A percentile compares a stretch with the other conserved stretches of the same genome.
phyloP scores from a whole-genome alignment of 169 alveolate genomes.

The Babesia ovata region DNA sequence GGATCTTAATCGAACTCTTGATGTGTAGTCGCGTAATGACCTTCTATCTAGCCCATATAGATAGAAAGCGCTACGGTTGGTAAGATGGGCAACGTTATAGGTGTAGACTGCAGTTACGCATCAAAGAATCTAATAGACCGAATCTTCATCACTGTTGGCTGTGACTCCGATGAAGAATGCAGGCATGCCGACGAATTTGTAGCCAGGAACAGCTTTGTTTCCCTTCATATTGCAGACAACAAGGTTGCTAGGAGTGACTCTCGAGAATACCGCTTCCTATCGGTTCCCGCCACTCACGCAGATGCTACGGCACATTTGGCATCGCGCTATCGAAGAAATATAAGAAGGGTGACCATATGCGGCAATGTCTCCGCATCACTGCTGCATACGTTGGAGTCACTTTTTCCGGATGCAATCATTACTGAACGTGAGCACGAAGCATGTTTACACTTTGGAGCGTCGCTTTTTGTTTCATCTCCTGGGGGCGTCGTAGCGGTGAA shows the following conservation, averaged over 20 bases:
- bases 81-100: constrained; percentile 13
- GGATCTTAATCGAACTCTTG: too few relatives aligned
- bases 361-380: constrained; percentile 6
- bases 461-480: background rate
- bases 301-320: constrained; percentile 4
- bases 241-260: background rate
- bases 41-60: too few relatives aligned
- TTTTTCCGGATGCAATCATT: constrained; percentile 16
- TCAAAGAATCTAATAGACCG: background rate
- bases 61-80: too few relatives aligned
- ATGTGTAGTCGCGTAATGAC: too few relatives aligned
- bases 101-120: constrained; percentile 40
- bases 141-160: constrained; percentile 2
- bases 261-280: constrained; percentile 5
- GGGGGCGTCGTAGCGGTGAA: background rate
- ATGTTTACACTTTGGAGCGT: constrained; percentile 2
- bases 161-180: background rate
- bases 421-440: constrained; percentile 8
- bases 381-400: constrained; percentile 18
- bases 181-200: background rate
- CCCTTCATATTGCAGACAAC: background rate
- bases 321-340: background rate
- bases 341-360: constrained; percentile 1
- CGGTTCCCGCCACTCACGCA: background rate
- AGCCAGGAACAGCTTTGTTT: background rate